Percentiles rank a stretch among this genome's conserved stretches.
Evolutionary conservation across 2,329 filamentous ascomycete genomes (phyloP).

Genomic region (Samsoniella hepiali): DNA sequence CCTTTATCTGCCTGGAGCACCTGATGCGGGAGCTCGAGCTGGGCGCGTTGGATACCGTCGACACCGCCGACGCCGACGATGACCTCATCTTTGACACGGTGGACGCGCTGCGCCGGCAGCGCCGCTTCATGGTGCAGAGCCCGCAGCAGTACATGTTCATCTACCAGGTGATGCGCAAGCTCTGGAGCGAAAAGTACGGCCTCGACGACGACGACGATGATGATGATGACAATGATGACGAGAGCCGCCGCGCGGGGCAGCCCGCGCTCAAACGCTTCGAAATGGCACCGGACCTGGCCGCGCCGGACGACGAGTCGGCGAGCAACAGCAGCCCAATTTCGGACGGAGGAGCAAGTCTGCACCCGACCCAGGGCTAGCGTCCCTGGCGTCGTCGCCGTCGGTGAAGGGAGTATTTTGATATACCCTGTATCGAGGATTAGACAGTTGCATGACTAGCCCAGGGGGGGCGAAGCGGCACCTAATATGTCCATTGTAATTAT

Average conservation of each 20-base stretch:
- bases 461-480: too few species aligned
- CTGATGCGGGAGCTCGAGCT: constrained; percentile 77
- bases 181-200: constrained; percentile 66
- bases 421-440: background rate
- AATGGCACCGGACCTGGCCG: constrained; percentile 46
- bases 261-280: constrained; percentile 54
- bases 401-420: background rate
- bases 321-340: constrained; percentile 18
- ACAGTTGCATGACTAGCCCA: background rate
- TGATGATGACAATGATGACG: constrained; percentile 20
- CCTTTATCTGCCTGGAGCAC: constrained; percentile 94
- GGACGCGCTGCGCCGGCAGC: constrained; percentile 76
- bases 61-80: constrained; percentile 24
- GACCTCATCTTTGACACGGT: constrained; percentile 80
- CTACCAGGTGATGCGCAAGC: constrained; percentile 77
- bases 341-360: constrained; percentile 2
- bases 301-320: constrained; percentile 31
- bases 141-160: constrained; percentile 82
- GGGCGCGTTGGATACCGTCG: constrained; percentile 57
- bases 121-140: constrained; percentile 93
- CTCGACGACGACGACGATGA: constrained; percentile 27
- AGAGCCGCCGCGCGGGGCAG: constrained; percentile 33
- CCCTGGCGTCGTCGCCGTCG: background rate
- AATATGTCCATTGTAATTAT: too few species aligned
- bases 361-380: background rate